Base-by-base conservation (phyloP, 441 rosid genomes). In the Croton setiger region DNA sequence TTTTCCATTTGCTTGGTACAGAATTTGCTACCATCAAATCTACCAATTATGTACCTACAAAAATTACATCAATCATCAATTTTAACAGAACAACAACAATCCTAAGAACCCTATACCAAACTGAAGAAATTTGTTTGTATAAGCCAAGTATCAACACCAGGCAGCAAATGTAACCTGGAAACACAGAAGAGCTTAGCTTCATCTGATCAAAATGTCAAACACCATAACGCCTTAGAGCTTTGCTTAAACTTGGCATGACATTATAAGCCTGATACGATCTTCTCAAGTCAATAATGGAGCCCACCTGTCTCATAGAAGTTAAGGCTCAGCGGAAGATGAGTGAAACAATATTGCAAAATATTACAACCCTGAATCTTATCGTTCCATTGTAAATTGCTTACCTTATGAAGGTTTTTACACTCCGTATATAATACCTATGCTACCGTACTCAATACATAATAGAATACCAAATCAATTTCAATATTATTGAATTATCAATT, bases 251-350 rank as follows among this genome's bases (percentile, higher is more conserved):
- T 60, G 97, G 98, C 98, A 94, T 90, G 60, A 94, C 97, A 54
- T 90, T 89, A 78, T 91, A 94, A 52, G 98, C 98, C 78, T 89
- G 96, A 76, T 94, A 91, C 59, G 98, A 94, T 83, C 97, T 85
- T 84, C 98, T 84, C 52, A 94, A 88, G 75, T 94, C 98, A 66
- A 94, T 91, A 62, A 93, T 91, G 36, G 98, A 93, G 60, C 98
- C 98, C 81, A 91, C 98, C 96, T 93, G 80, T 45, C 63, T 33
- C 59, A 65, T 18, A 47, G 64, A 64, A 37, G 35, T 57, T 21
- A 41, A 13, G 56, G 45, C 18, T 8, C 58, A 35, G 62, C 27
- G 37, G 66, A 64, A 60, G 27, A 49, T 20, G 45, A 1, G 21
- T 0, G 17, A 57, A 39, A 39, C 7, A 4, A 23, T 39, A 51